A percentile compares a stretch with the other conserved stretches of the same genome.
phyloP scores from a whole-genome alignment of 495 filamentous ascomycete species.

The Penicillium antarcticum region DNA sequence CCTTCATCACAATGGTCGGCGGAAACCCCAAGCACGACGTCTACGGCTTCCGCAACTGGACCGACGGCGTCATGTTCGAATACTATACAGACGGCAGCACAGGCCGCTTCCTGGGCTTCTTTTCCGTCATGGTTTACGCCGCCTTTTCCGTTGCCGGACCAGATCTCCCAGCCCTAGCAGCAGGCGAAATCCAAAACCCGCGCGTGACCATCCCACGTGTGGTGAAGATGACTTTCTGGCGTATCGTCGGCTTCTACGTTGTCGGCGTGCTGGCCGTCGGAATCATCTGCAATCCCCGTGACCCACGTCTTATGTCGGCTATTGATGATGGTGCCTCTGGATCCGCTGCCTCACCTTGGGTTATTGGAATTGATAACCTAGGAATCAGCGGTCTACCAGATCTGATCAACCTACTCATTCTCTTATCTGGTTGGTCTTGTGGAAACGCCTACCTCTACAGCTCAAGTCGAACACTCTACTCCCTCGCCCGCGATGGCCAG shows the following conservation, averaged over 20 bases:
- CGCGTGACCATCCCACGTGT: conserved; percentile 73
- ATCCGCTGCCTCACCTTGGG: conserved; percentile 51
- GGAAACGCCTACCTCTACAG: conserved; percentile 78
- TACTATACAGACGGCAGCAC: conserved; percentile 29
- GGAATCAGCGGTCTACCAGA: conserved; percentile 60
- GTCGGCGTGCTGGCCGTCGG: conserved; percentile 52
- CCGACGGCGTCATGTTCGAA: conserved; percentile 31
- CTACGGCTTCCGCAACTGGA: conserved; percentile 71
- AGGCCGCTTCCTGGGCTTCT: conserved; percentile 41
- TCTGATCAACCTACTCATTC: conserved; percentile 71
- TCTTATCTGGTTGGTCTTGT: conserved; percentile 63
- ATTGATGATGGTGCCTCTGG: conserved; percentile 40
- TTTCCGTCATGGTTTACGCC: conserved; percentile 42
- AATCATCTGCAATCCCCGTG: conserved; percentile 45
- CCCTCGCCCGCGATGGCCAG: conserved; percentile 64
- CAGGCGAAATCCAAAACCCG: conserved; percentile 76
- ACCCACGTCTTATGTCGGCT: conserved; percentile 53
- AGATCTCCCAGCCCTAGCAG: conserved; percentile 74
- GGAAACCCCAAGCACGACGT: conserved; percentile 59
- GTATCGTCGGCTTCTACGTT: conserved; percentile 78
- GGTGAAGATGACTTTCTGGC: conserved; percentile 76
- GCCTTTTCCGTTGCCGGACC: conserved; percentile 52
- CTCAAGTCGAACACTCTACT: conserved; percentile 70
- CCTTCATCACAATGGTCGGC: conserved; percentile 67
- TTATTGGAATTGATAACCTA: conserved; percentile 55